These are phyloP conservation scores for Boletus reticuloceps DNA, from an alignment of 768 basidiomycete genomes.

Conservation along the genomic window DNA sequence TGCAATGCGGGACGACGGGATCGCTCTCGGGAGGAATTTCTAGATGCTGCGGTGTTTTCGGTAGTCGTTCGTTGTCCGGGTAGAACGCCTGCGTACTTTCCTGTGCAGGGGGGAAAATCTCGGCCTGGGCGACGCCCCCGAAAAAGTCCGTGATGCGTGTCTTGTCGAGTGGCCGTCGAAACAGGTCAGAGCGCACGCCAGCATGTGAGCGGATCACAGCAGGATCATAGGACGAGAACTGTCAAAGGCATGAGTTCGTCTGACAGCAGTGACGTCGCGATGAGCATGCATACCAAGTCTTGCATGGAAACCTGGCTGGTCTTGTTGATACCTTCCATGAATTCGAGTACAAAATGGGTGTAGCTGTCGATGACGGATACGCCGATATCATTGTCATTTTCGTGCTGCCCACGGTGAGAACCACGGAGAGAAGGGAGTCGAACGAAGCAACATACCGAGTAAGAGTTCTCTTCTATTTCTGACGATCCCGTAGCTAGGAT, in stretches of 20 bases:
- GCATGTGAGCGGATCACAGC: conserved; percentile 77
- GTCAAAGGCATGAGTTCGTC: conserved; percentile 7
- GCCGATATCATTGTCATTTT: conserved; percentile 91
- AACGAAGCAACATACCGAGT: conserved; percentile 64
- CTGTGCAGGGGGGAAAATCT: conserved; percentile 42
- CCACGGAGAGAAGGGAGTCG: not conserved
- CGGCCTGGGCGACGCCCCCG: conserved; percentile 83
- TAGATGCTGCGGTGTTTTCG: not conserved
- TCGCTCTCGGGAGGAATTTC: not conserved
- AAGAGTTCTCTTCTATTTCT: conserved; percentile 82
- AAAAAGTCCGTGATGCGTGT: conserved; percentile 81
- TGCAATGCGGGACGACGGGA: not conserved
- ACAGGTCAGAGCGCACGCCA: conserved; percentile 87
- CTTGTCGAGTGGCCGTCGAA: conserved; percentile 59
- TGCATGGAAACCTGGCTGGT: conserved; percentile 77
- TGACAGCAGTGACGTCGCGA: not conserved
- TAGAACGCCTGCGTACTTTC: not conserved
- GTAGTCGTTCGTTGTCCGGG: not conserved
- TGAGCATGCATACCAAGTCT: conserved; percentile 63
- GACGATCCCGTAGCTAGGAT: conserved; percentile 91
- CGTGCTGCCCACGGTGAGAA: conserved; percentile 53
- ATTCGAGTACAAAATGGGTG: conserved; percentile 89
- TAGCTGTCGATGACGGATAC: conserved; percentile 94
- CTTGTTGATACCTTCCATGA: conserved; percentile 91
- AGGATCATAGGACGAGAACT: conserved; percentile 83